These are phyloP conservation scores for Hortaea sp. DNA, from an alignment of 2,329 filamentous ascomycete species.

Conservation along the genomic window DNA sequence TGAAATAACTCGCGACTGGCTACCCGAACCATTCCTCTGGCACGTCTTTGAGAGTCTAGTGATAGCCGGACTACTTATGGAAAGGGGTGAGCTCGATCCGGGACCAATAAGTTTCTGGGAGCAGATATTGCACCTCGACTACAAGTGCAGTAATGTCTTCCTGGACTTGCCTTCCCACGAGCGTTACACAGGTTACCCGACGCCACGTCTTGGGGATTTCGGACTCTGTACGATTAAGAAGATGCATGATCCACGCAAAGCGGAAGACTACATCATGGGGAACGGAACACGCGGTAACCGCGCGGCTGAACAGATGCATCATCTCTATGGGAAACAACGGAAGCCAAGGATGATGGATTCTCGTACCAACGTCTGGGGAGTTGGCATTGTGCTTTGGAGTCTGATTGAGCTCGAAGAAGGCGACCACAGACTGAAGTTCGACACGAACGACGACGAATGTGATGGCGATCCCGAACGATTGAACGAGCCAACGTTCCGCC, in stretches of 20 bases:
- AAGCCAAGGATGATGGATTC: no score
- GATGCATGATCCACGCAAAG: no score
- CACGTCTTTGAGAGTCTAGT: background rate
- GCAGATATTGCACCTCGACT: background rate
- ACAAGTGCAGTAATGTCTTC: background rate
- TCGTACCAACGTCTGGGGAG: background rate
- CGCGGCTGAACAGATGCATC: no score
- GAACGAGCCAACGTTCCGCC: background rate
- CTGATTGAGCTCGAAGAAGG: background rate
- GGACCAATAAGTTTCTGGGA: background rate
- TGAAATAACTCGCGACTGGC: background rate
- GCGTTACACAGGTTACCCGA: background rate
- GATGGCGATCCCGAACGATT: background rate
- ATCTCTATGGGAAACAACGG: no score
- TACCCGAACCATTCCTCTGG: constrained; percentile 1
- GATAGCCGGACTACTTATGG: background rate
- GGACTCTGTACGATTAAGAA: background rate
- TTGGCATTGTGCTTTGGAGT: background rate
- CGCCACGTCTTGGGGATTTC: background rate
- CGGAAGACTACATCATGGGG: no score
- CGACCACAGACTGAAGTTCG: background rate
- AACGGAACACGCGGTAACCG: no score
- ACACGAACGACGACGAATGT: background rate
- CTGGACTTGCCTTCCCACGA: background rate
- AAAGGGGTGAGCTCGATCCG: background rate